A percentile compares a stretch with the other conserved stretches of the same genome.
Evolutionary conservation across 768 basidiomycete species (phyloP).

Genomic region (Gautieria morchelliformis): DNA sequence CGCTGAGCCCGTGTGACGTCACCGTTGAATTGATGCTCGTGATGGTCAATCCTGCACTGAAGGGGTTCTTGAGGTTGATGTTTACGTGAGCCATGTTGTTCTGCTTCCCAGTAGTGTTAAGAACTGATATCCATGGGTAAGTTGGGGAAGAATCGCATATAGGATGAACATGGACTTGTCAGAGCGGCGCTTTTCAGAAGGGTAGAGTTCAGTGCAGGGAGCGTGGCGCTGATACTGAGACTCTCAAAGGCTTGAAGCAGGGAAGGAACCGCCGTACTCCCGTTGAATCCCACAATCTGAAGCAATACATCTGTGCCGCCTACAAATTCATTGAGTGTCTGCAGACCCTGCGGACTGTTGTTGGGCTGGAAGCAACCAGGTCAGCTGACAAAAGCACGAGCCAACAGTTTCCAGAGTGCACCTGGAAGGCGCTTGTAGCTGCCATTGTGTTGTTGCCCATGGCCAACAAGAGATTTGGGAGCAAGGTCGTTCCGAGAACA

Average conservation of each 20-base stretch:
- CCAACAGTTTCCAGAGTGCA: slow-evolving; percentile 13
- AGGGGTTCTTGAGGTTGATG: slow-evolving; percentile 57
- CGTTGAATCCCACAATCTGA: slow-evolving; percentile 45
- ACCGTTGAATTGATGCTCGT: slow-evolving; percentile 53
- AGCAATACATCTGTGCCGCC: slow-evolving; percentile 52
- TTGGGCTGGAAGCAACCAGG: slow-evolving; percentile 38
- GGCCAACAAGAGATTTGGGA: slow-evolving; percentile 49
- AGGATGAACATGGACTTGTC: slow-evolving; percentile 26
- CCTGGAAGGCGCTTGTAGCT: slow-evolving; percentile 43
- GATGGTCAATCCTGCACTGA: slow-evolving; percentile 49
- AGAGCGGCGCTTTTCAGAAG: slow-evolving; percentile 49
- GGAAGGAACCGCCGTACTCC: slow-evolving; percentile 51
- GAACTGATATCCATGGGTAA: slow-evolving; percentile 27
- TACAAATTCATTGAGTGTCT: slow-evolving; percentile 62
- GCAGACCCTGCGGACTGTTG: slow-evolving; percentile 43
- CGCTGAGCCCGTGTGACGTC: slow-evolving; percentile 45
- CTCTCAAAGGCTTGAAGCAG: slow-evolving; percentile 52
- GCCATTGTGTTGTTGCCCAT: slow-evolving; percentile 51
- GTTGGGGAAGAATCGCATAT: background rate
- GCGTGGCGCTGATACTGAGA: slow-evolving; percentile 41
- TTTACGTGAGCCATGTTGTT: slow-evolving; percentile 55
- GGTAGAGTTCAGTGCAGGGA: slow-evolving; percentile 52
- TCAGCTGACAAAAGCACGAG: slow-evolving; percentile 6
- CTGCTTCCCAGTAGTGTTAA: slow-evolving; percentile 48
- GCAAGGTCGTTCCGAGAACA: slow-evolving; percentile 46